These are phyloP conservation scores for Coemansia interrupta DNA, from an alignment of 192 early-diverging fungal species.

Conservation along the genomic window DNA sequence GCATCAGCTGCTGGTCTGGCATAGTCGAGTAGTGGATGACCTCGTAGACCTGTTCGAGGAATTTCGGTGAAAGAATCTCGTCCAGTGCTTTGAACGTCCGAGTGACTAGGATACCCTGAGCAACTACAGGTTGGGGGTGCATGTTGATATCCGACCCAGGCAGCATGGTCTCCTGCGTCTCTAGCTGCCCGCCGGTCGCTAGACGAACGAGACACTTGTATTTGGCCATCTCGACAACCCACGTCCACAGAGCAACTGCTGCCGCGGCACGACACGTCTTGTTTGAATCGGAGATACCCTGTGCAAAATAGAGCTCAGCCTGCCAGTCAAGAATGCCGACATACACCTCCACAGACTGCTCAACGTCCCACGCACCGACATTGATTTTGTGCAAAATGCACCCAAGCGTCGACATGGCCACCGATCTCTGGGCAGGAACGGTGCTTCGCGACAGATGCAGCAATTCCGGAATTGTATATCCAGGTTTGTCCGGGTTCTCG, in stretches of 20 bases:
- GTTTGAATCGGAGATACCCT: constrained; percentile 24
- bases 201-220: constrained; percentile 43
- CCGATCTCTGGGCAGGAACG: constrained; percentile 71
- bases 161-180: not conserved
- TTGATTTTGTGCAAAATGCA: constrained; percentile 55
- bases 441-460: constrained; percentile 77
- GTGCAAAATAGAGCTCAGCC: constrained; percentile 38
- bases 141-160: constrained; percentile 35
- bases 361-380: constrained; percentile 38
- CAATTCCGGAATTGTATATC: constrained; percentile 82
- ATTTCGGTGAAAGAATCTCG: constrained; percentile 16
- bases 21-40: constrained; percentile 21
- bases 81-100: constrained; percentile 40
- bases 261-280: constrained; percentile 31
- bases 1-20: constrained; percentile 35
- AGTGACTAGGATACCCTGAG: constrained; percentile 33
- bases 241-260: constrained; percentile 33
- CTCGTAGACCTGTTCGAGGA: constrained; percentile 30
- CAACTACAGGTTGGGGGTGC: constrained; percentile 21
- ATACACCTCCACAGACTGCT: constrained; percentile 28
- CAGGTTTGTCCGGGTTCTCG: constrained; percentile 74
- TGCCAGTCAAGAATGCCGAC: constrained; percentile 43
- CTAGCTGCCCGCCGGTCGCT: constrained; percentile 29
- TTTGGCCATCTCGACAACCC: constrained; percentile 41
- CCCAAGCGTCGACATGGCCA: constrained; percentile 62